Evolutionary conservation across 108 stramenopile genomes (phyloP).

Genomic region (Epithemia pelagica): DNA sequence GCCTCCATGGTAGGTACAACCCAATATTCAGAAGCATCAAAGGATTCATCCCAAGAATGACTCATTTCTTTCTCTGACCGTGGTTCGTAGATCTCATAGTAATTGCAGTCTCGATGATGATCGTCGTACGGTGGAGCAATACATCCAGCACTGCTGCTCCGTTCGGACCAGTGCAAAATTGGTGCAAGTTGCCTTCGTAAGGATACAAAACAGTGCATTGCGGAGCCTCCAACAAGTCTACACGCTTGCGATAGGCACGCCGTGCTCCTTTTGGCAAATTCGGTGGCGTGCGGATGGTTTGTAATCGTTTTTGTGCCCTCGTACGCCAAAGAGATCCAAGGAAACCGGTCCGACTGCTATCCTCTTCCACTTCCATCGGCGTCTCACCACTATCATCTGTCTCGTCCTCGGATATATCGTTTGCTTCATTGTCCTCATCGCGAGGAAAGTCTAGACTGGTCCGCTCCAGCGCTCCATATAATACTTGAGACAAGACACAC

Average conservation of each 20-base stretch:
- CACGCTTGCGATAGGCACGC: conserved; percentile 30
- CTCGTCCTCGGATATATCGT: neutral
- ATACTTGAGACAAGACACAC: conserved; percentile 83
- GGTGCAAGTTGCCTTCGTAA: conserved; percentile 85
- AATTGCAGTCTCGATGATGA: conserved; percentile 87
- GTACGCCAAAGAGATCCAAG: neutral
- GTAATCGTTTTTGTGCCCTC: too few relatives aligned
- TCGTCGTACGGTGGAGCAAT: conserved; percentile 89
- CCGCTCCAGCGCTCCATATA: conserved; percentile 83
- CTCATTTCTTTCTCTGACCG: too few relatives aligned
- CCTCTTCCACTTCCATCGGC: neutral
- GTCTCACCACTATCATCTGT: neutral
- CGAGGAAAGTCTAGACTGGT: conserved; percentile 62
- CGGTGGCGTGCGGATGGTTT: neutral
- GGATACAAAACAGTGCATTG: conserved; percentile 71
- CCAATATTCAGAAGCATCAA: neutral
- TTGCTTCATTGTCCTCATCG: conserved; percentile 8
- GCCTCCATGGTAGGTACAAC: conserved; percentile 74
- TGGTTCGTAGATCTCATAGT: conserved; percentile 73
- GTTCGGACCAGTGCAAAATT: conserved; percentile 79
- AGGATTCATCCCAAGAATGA: neutral
- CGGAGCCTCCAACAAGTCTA: conserved; percentile 59
- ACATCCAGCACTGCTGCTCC: conserved; percentile 93
- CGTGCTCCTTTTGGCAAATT: conserved; percentile 26
- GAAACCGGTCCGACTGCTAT: neutral